Evolutionary conservation across 2,329 filamentous ascomycete species (phyloP), one percentile per base, ranked within the genome.

Genomic region (Neopestalotiopsis clavispora): DNA sequence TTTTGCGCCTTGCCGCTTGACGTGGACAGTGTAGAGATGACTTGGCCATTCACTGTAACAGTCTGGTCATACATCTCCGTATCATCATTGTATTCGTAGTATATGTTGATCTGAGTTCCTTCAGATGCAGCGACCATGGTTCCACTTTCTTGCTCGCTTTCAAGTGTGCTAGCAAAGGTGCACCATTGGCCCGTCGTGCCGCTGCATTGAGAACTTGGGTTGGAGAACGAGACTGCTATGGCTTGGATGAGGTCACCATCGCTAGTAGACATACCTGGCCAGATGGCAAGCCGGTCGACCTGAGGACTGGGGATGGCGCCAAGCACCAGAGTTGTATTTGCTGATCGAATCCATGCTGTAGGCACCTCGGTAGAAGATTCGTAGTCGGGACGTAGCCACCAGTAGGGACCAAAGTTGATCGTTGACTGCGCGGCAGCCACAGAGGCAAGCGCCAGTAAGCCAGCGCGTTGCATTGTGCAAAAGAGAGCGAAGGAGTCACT

Each of bases 31-130:
- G 57, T 59, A 10, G 57, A 59, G 13, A 59, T 28, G 20, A 59
- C 57, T 28, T 59, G 7, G 7, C 57, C 57, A 20, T 59, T 59
- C 57, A 59, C 57, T 4, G 57, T 30, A 4, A 59, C 57, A 7
- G 57, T 59, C 57, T 59, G 57, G 57, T 59, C 57, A 28, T 59
- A 59, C 57, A 59, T 59, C 14, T 32, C 10, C 14, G 23, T 59
- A 28, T 34, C 23, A 6, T 59, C 57, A 1, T 59, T 59, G 23
- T 59, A 59, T 28, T 59, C 57, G 13, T 34, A 59, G 20, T 59
- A 59, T 28, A 59, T 59, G 7, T 28, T 59, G 57, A 59, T 30
- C 4, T 32, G 20, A 10, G 57, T 28, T 2, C 57, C 57, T 9
- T 59, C 57, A 6, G 57, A 30, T 10, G 23, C 57, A 13, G 57